Percentiles rank a stretch among this genome's conserved stretches.
phyloP scores from a whole-genome alignment of 2,329 filamentous ascomycete genomes.

The Aspergillus ustus region DNA sequence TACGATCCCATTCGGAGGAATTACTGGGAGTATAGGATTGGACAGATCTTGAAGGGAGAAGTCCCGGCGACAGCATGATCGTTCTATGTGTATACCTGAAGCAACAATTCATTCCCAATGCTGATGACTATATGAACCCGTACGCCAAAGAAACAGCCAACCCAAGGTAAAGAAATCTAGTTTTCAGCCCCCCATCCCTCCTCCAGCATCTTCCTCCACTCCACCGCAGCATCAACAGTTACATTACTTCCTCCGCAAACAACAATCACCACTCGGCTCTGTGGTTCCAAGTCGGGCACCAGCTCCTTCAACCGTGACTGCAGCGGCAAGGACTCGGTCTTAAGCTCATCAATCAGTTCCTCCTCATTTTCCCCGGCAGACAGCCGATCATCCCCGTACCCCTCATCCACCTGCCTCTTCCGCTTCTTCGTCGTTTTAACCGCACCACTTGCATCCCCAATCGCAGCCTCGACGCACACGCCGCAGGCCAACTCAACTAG shows the following conservation, averaged over 20 bases:
- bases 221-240: constrained; percentile 63
- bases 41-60: constrained; percentile 42
- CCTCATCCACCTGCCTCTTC: constrained; percentile 37
- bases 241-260: constrained; percentile 81
- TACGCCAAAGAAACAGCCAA: constrained; percentile 1
- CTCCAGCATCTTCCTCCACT: constrained; percentile 57
- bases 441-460: constrained; percentile 37
- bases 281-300: constrained; percentile 65
- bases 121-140: neutral
- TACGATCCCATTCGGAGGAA: constrained; percentile 91
- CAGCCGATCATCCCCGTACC: constrained; percentile 41
- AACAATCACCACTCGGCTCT: constrained; percentile 78
- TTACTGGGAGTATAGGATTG: constrained; percentile 84
- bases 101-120: neutral
- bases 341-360: constrained; percentile 1
- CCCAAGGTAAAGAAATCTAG: constrained; percentile 10
- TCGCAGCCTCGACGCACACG: constrained; percentile 66
- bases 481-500: constrained; percentile 87
- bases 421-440: constrained; percentile 32
- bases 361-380: constrained; percentile 36
- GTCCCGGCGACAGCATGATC: constrained; percentile 26
- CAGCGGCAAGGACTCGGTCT: constrained; percentile 20
- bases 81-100: neutral
- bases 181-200: constrained; percentile 40
- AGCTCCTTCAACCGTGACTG: constrained; percentile 60